phyloP scores from a whole-genome alignment of 805 yeast species.

The Millerozyma miso region DNA sequence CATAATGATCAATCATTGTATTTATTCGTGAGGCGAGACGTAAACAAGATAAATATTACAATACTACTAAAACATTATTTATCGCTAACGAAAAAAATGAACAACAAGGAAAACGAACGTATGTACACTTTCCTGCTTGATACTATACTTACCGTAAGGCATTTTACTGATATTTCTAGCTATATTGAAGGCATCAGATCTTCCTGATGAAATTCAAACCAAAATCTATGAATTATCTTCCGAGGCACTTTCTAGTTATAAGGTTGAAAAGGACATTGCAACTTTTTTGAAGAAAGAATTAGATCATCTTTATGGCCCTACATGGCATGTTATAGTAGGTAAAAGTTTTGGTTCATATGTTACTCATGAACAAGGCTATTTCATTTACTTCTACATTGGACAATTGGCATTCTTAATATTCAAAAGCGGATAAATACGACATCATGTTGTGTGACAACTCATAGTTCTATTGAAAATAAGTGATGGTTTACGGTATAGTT shows the following conservation, averaged over 20 bases:
- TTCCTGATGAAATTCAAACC: slow-evolving; percentile 51
- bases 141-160: neutral
- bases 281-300: slow-evolving; percentile 59
- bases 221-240: slow-evolving; percentile 44
- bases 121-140: neutral
- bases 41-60: neutral
- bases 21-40: neutral
- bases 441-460: neutral
- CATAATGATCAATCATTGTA: neutral
- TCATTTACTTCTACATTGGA: slow-evolving; percentile 68
- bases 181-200: slow-evolving; percentile 39
- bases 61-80: neutral
- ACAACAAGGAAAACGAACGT: slow-evolving; percentile 3
- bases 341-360: slow-evolving; percentile 76
- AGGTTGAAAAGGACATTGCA: slow-evolving; percentile 61
- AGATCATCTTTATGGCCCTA: slow-evolving; percentile 60
- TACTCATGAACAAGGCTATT: slow-evolving; percentile 72
- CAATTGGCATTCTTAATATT: slow-evolving; percentile 64
- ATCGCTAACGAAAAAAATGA: neutral
- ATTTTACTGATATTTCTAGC: slow-evolving; percentile 23
- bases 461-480: neutral
- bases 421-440: slow-evolving; percentile 49
- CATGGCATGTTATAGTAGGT: slow-evolving; percentile 83
- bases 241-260: slow-evolving; percentile 40
- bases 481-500: neutral